Conservation (phyloP, 345 rosid species). For the Eucalyptus rudis region DNA sequence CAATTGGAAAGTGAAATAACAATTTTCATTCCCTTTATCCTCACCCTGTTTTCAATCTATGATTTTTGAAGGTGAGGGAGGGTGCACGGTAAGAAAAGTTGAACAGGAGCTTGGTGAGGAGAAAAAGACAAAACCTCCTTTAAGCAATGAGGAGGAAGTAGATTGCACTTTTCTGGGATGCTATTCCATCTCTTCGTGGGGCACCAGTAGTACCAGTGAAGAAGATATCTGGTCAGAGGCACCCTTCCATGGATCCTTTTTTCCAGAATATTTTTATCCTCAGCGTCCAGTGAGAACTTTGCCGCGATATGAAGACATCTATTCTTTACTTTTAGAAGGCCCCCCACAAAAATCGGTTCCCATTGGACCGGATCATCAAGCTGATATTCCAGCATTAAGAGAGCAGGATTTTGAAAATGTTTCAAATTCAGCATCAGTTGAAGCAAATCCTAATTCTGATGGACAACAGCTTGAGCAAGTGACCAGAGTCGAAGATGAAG, state of each 20-base stretch:
- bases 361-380: constrained; percentile 70
- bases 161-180: constrained; percentile 1
- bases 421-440: not conserved
- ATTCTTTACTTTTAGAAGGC: constrained; percentile 11
- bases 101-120: constrained; percentile 4
- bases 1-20: not conserved
- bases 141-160: not conserved
- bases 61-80: constrained; percentile 5
- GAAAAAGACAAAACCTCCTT: not conserved
- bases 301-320: constrained; percentile 9
- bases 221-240: constrained; percentile 7
- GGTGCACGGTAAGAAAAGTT: not conserved
- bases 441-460: not conserved
- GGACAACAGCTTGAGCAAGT: not conserved
- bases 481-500: constrained; percentile 7
- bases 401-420: not conserved
- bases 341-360: constrained; percentile 34
- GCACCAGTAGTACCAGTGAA: constrained; percentile 11
- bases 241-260: constrained; percentile 1
- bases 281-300: constrained; percentile 4
- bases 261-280: constrained; percentile 5
- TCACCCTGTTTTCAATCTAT: not conserved
- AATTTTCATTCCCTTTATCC: not conserved
- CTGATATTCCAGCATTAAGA: constrained; percentile 28
- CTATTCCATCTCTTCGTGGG: constrained; percentile 5